Evolutionary conservation across 2,329 filamentous ascomycete species (phyloP).

Genomic region (Fusarium buxicola): DNA sequence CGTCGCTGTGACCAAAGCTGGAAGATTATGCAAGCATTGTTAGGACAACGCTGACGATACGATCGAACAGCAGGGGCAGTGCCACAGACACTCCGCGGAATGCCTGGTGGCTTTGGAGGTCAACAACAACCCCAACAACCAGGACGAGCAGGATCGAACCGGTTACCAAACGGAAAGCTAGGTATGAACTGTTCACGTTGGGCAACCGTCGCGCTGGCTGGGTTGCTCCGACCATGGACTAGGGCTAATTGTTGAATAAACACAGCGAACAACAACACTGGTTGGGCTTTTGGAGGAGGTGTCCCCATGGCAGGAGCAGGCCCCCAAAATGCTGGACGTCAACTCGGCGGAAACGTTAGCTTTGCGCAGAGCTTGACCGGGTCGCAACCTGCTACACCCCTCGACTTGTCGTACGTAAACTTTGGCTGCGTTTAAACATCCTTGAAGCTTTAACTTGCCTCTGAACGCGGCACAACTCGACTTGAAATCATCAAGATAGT

Average conservation of each 20-base stretch:
- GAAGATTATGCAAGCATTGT: slow-evolving; percentile 29
- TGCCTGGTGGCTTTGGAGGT: slow-evolving; percentile 69
- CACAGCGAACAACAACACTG: slow-evolving; percentile 63
- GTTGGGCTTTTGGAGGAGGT: slow-evolving; percentile 72
- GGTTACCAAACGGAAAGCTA: slow-evolving; percentile 74
- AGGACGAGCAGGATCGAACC: slow-evolving; percentile 65
- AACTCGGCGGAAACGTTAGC: slow-evolving; percentile 70
- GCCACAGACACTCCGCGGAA: slow-evolving; percentile 71
- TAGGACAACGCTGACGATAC: slow-evolving; percentile 46
- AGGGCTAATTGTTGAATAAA: slow-evolving; percentile 42
- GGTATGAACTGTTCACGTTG: slow-evolving; percentile 54
- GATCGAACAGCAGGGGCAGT: slow-evolving; percentile 61
- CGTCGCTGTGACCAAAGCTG: slow-evolving; percentile 14
- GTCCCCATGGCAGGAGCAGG: slow-evolving; percentile 69
- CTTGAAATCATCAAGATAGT: background rate
- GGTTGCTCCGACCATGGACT: slow-evolving; percentile 14
- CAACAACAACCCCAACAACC: slow-evolving; percentile 68
- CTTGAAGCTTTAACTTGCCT: slow-evolving; percentile 2
- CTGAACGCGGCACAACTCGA: background rate
- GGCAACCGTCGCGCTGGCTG: slow-evolving; percentile 16
- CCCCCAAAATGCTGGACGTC: slow-evolving; percentile 64
- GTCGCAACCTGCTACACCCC: slow-evolving; percentile 70
- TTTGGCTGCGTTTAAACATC: slow-evolving; percentile 1
- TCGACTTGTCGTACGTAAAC: slow-evolving; percentile 73
- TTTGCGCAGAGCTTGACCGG: slow-evolving; percentile 75